Percentiles rank a stretch among this genome's conserved stretches.
Evolutionary conservation across 805 yeast genomes (phyloP).

Genomic region (Sugiyamaella chiloensis): DNA sequence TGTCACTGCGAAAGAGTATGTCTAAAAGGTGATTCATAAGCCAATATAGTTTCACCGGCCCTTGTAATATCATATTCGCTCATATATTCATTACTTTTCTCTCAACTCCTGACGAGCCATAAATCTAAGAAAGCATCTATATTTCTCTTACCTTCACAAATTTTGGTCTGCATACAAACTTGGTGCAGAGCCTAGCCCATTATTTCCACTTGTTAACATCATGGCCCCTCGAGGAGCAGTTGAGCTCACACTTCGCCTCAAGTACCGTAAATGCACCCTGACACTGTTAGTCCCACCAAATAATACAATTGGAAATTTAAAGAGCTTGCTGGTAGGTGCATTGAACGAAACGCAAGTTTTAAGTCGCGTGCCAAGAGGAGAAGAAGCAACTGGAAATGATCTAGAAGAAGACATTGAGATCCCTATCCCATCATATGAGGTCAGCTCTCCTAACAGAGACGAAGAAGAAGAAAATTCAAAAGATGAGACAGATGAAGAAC

Average conservation of each 20-base stretch:
- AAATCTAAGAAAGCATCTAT: too few relatives aligned
- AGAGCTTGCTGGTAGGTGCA: constrained; percentile 15
- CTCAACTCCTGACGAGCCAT: too few relatives aligned
- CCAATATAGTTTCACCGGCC: too few relatives aligned
- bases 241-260: constrained; percentile 16
- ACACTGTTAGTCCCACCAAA: constrained; percentile 18
- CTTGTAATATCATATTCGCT: too few relatives aligned
- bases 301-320: constrained; percentile 25
- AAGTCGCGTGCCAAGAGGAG: background rate
- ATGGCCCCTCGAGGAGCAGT: constrained; percentile 12
- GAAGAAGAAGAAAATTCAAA: background rate
- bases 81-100: too few relatives aligned
- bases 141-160: too few relatives aligned
- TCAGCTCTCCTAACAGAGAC: background rate
- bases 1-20: too few relatives aligned
- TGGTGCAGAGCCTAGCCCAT: too few relatives aligned
- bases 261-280: constrained; percentile 11
- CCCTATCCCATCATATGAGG: constrained; percentile 18
- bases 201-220: constrained; percentile 26
- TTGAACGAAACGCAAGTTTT: constrained; percentile 15
- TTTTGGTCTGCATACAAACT: too few relatives aligned
- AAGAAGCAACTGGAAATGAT: background rate
- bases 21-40: too few relatives aligned
- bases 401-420: constrained; percentile 12
- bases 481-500: background rate